Base-by-base conservation (phyloP, 2,329 filamentous ascomycete genomes). In the Sclerotiophoma versabilis region DNA sequence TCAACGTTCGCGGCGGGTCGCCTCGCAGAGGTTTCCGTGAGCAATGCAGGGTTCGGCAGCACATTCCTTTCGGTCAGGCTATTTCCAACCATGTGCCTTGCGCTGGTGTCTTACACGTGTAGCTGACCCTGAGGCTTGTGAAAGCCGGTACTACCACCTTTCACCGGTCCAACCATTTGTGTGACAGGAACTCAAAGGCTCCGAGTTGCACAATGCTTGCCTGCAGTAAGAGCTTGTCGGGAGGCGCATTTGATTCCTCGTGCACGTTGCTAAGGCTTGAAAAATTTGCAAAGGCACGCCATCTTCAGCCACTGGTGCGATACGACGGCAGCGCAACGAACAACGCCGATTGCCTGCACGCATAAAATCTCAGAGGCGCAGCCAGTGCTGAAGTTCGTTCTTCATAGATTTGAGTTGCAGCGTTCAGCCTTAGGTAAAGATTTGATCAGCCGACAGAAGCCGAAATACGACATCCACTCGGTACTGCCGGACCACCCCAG, bases 41-140 rank as follows among this genome's bases (percentile, higher is more conserved):
- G 45, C n/a, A 26, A 22, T 25, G 39, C 39, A 49, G 34, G 45
- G 51, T 36, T 33, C 39, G 44, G 27, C 26, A 39, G 34, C 44
- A 49, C 34, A 33, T 45, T 37, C 27, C 26, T 14, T 25, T 37
- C 6, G 26, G 34, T 36, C 45, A 33, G 19, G 29, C 29, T 15
- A 22, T 33, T 17, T 15, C 33, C 15, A 29, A 25, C 19, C 15
- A 17, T 34, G 12, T 44, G 39, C 51, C 45, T 54, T 41, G 45
- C 39, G 33, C 39, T 29, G 17, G 14, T 54, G 45, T 54, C 45
- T 54, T 30, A 54, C 51, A 54, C 46, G 51, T 49, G 51, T 54
- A 46, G 45, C 51, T 49, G 39, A 32, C 34, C 45, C 39, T 46
- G 45, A 49, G 51, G 46, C 45, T 49, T 34, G 34, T 41, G 11